Conservation (phyloP, 495 filamentous ascomycete species). For the Hypoxylon lienhwacheense region DNA sequence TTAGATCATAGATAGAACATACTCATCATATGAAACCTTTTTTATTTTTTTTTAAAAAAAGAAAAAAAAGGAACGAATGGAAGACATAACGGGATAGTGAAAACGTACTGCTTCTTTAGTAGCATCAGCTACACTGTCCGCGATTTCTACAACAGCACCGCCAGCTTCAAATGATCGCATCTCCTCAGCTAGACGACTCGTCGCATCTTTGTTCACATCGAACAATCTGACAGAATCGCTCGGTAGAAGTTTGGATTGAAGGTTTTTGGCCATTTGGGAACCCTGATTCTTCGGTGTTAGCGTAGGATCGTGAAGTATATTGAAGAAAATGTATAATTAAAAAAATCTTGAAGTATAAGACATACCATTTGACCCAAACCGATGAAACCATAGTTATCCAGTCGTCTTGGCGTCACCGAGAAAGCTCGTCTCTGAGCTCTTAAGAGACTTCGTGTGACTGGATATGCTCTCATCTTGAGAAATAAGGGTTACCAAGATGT, state of each 20-base stretch:
- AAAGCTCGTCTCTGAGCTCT: constrained; percentile 53
- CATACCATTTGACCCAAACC: constrained; percentile 86
- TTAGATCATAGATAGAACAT: constrained; percentile 67
- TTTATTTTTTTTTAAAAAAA: background rate
- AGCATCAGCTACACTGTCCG: constrained; percentile 60
- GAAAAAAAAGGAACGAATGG: constrained; percentile 1
- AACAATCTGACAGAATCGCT: constrained; percentile 69
- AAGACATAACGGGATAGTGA: no score
- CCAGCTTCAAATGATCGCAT: constrained; percentile 51
- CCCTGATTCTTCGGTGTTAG: constrained; percentile 47
- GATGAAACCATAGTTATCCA: constrained; percentile 79
- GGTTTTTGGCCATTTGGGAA: constrained; percentile 86
- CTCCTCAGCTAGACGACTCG: constrained; percentile 63
- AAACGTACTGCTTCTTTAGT: constrained; percentile 72
- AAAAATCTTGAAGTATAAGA: constrained; percentile 1
- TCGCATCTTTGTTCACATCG: constrained; percentile 70
- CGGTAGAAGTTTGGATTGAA: constrained; percentile 72
- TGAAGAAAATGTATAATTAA: no score
- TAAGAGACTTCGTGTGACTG: constrained; percentile 34
- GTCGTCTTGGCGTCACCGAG: constrained; percentile 54
- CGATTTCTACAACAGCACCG: constrained; percentile 59
- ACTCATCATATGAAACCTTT: constrained; percentile 50
- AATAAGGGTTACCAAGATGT: background rate
- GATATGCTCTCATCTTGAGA: constrained; percentile 39
- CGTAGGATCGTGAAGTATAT: no score